These are phyloP conservation scores for Spizellomyces sp. DNA, from an alignment of 192 early-diverging fungal species.

Conservation along the genomic window DNA sequence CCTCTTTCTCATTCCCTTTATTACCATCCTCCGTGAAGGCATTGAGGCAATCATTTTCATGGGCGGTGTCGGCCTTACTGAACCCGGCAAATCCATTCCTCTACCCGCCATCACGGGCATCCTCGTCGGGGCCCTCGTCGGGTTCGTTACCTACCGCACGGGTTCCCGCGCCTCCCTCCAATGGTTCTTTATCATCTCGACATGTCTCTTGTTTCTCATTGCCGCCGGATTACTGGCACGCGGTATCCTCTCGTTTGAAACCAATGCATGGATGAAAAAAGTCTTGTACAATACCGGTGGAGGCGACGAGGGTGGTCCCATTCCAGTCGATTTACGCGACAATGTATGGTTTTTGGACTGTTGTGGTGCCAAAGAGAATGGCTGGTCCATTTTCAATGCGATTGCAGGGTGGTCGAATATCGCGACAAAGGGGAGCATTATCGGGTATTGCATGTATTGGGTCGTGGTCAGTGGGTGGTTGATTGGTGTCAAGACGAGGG, in stretches of 20 bases:
- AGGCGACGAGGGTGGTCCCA: conserved; percentile 62
- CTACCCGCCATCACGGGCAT: conserved; percentile 77
- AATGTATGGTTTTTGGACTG: conserved; percentile 66
- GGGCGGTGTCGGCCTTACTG: conserved; percentile 75
- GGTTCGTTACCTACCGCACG: conserved; percentile 73
- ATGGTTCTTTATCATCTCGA: conserved; percentile 77
- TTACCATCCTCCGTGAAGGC: conserved; percentile 85
- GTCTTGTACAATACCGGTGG: conserved; percentile 49
- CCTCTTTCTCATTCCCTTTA: conserved; percentile 82
- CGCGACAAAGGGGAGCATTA: conserved; percentile 73
- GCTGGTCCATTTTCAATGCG: conserved; percentile 75
- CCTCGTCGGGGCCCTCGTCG: conserved; percentile 66
- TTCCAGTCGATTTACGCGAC: conserved; percentile 56
- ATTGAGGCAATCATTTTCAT: conserved; percentile 90
- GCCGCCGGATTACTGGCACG: conserved; percentile 79
- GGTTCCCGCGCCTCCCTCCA: conserved; percentile 70
- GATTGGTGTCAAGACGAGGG: conserved; percentile 43
- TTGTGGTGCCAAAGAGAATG: conserved; percentile 54
- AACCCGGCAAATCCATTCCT: conserved; percentile 70
- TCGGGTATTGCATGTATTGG: conserved; percentile 86
- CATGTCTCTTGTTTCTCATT: conserved; percentile 76
- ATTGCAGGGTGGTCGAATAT: conserved; percentile 78
- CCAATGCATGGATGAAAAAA: conserved; percentile 60
- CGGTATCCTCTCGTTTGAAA: conserved; percentile 67
- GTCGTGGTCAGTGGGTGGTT: conserved; percentile 53